Base-by-base conservation (phyloP, 192 early-diverging fungal genomes). In the Entomortierella lignicola region DNA sequence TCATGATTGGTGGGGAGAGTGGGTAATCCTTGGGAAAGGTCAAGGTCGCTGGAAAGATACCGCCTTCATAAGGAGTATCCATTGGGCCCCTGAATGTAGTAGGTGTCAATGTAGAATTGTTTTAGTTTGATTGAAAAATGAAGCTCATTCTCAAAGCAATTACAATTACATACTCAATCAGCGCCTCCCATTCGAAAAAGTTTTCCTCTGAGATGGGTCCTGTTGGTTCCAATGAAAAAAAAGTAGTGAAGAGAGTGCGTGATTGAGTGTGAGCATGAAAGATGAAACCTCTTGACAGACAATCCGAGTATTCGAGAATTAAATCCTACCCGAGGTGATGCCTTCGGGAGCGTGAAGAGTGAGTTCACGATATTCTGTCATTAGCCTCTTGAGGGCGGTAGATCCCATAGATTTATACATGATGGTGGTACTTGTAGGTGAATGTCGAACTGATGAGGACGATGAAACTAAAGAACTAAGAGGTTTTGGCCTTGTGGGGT, bases 1-100 rank as follows among this genome's bases (percentile, higher is more conserved):
- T 93, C 98, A 99, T 99, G 20, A 83, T 88, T 13, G 98, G 98
- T 21, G 98, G 98, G 37, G 90, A 92, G 30, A 99, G 89, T 29
- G 98, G 98, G 72, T 99, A 99, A 82, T 99, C 98, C 55, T 86
- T 90, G 1, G 96, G 98, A 63, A 98, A 97, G 23, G 77, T 91
- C 27, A 99, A 71, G 8, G 85, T 91, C 2, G 98, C 96, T 25
- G 94, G 89, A 66, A 99, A 98, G 29, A 98, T 87, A 15, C 98
- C 98, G 42, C 92, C 93, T 84, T 98, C 98, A 74, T 95, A 98
- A 18, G 95, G 94, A 17, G 98, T 99, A 50, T 90, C 96, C 53
- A 91, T 90, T 0, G 96, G 97, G 23, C 96, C 95, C 60, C 93
- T 95, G n/a, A n/a, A n/a, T n/a, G n/a, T n/a, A 69, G 56, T 70